Evolutionary conservation across 495 filamentous ascomycete species (phyloP).

Genomic region (Venustampulla echinocandica): DNA sequence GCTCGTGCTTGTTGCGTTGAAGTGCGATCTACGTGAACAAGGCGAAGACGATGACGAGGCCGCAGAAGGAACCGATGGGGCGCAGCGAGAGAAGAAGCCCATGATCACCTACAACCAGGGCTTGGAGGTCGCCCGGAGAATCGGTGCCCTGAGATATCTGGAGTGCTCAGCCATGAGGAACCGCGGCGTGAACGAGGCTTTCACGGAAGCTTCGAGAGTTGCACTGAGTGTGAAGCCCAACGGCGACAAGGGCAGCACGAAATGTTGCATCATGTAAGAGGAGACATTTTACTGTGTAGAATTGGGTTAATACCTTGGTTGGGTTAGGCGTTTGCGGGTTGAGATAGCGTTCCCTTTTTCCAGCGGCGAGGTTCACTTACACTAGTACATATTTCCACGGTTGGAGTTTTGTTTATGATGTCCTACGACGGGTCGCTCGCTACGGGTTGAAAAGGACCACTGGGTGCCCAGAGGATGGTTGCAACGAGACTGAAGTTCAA

Average conservation of each 20-base stretch:
- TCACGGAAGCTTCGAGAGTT: constrained; percentile 96
- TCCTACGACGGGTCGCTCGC: too few relatives aligned
- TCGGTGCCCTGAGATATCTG: constrained; percentile 84
- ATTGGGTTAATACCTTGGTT: background rate
- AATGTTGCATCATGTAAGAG: constrained; percentile 49
- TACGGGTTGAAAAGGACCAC: too few relatives aligned
- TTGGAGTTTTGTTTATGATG: too few relatives aligned
- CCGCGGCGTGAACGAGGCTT: constrained; percentile 93
- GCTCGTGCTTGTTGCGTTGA: constrained; percentile 90
- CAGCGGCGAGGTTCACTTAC: constrained; percentile 1
- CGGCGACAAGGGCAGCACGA: constrained; percentile 39
- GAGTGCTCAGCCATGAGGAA: constrained; percentile 98
- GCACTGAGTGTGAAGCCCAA: constrained; percentile 77
- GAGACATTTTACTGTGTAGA: background rate
- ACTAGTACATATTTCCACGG: constrained; percentile 9
- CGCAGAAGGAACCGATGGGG: constrained; percentile 31
- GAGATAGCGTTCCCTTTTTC: constrained; percentile 6
- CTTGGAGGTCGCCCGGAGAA: constrained; percentile 83
- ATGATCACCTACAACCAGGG: constrained; percentile 91
- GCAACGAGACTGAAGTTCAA: too few relatives aligned
- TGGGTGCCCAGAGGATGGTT: too few relatives aligned
- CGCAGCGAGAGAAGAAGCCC: constrained; percentile 50
- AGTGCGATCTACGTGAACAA: constrained; percentile 85
- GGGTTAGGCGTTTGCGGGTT: constrained; percentile 14
- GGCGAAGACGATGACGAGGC: constrained; percentile 44